Evolutionary conservation across 306 rosid genomes (phyloP).

Genomic region (Prunus campanulata): DNA sequence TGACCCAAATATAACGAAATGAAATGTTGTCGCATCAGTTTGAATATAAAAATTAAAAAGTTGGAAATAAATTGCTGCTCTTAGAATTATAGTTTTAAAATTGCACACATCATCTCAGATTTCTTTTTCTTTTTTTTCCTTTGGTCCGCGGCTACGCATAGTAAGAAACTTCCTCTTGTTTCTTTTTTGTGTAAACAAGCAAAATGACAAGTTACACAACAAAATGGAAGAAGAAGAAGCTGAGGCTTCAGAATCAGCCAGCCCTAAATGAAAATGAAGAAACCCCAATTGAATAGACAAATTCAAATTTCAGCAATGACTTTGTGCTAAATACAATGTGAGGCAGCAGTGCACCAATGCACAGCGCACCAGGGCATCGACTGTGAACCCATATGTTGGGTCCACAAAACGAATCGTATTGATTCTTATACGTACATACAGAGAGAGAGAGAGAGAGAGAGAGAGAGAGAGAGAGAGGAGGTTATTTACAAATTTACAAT

Average conservation of each 20-base stretch:
- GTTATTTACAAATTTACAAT: conserved; percentile 18
- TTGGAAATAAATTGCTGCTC: not conserved
- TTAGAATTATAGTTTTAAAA: no score
- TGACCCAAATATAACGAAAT: no score
- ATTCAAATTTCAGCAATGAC: conserved; percentile 19
- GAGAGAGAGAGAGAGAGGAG: not conserved
- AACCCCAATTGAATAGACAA: conserved; percentile 5
- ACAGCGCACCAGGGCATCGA: not conserved
- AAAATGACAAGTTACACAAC: not conserved
- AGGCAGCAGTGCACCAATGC: not conserved
- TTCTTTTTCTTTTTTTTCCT: not conserved
- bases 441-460: no score
- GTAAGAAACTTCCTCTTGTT: no score
- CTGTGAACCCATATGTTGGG: conserved; percentile 20
- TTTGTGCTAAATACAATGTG: conserved; percentile 12
- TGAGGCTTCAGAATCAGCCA: not conserved
- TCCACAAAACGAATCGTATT: conserved; percentile 18
- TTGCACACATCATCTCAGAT: not conserved
- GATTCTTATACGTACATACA: conserved; percentile 3
- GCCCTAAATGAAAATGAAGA: not conserved
- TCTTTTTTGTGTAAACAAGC: no score
- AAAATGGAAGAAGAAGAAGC: not conserved
- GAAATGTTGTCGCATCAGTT: no score
- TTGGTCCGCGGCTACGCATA: not conserved
- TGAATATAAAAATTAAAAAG: no score